Base-by-base conservation (phyloP, 2,329 filamentous ascomycete species). In the Colletotrichum plurivorum region DNA sequence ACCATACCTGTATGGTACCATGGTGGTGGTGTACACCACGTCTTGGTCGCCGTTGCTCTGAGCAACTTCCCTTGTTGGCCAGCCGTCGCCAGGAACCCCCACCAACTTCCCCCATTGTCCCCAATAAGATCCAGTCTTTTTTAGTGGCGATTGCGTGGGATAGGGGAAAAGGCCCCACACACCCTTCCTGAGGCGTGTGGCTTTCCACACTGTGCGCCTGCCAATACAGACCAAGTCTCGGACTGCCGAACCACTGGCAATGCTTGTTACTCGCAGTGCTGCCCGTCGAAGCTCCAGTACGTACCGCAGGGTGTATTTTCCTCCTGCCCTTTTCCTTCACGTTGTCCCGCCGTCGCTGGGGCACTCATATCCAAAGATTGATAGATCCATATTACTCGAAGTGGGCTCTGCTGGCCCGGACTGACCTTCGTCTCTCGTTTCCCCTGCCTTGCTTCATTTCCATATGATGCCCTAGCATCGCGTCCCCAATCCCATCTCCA, bases 311-410 rank as follows among this genome's bases (percentile, higher is more conserved):
- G 49, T 49, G 54, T 65, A 36, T 55, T 69, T 55, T 59, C 8
- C 41, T 65, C 66, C 62, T 64, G 54, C 61, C 66, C 58, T 65
- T 65, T 65, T 56, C 48, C n/a, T 31, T 67, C 51, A 61, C 63
- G 67, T 69, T 69, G 67, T 67, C 67, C 67, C 67, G 67, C 67
- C 51, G 67, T 69, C 67, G 67, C 67, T 69, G 56, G 67, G 67
- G 31, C 63, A 16, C 22, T 61, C 51, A 69, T 67, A 69, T 69
- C 66, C 67, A 67, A 36, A 52, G 41, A 49, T 43, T 67, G 62
- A 67, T 56, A 69, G 67, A 69, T 66, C 67, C 67, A 69, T 69
- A 69, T 67, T 60, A 67, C 51, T 56, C 36, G 25, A 60, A 56
- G 62, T 69, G 62, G 67, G 49, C 56, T 67, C 45, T 45, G 55